Evolutionary conservation across 495 filamentous ascomycete genomes (phyloP).

Genomic region (Hypoxylon lenormandii): DNA sequence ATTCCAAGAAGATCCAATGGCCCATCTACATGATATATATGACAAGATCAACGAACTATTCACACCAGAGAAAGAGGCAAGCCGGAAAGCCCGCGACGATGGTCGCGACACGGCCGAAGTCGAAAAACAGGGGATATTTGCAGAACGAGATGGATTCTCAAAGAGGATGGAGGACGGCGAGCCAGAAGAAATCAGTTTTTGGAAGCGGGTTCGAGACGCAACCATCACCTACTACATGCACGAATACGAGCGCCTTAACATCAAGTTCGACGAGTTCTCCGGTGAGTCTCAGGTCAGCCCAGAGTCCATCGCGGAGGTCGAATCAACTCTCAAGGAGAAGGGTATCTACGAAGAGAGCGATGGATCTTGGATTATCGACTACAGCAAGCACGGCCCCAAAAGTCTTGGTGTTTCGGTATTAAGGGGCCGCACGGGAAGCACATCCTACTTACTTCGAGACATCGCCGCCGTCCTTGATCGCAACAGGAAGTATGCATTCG

Average conservation of each 20-base stretch:
- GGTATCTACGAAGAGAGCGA: conserved; percentile 73
- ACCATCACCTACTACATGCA: conserved; percentile 72
- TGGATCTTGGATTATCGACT: conserved; percentile 74
- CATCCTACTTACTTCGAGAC: conserved; percentile 77
- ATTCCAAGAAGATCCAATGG: conserved; percentile 71
- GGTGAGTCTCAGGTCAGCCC: conserved; percentile 73
- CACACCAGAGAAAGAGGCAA: conserved; percentile 65
- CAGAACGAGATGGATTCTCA: conserved; percentile 73
- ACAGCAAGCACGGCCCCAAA: conserved; percentile 72
- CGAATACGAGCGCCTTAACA: conserved; percentile 74
- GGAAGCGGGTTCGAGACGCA: conserved; percentile 74
- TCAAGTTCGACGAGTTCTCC: conserved; percentile 76
- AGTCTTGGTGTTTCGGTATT: conserved; percentile 77
- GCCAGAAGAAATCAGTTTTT: conserved; percentile 69
- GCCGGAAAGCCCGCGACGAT: conserved; percentile 68
- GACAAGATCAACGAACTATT: conserved; percentile 71
- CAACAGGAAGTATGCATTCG: conserved; percentile 72
- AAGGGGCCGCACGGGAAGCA: conserved; percentile 75
- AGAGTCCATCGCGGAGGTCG: conserved; percentile 63
- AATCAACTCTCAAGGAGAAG: conserved; percentile 67
- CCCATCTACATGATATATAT: conserved; percentile 77
- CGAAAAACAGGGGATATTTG: conserved; percentile 65
- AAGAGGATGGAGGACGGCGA: conserved; percentile 77
- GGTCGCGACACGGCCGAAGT: conserved; percentile 65
- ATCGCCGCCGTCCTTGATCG: conserved; percentile 75